These are phyloP conservation scores for Boletus edulis DNA, from an alignment of 768 basidiomycete species.

Conservation along the genomic window DNA sequence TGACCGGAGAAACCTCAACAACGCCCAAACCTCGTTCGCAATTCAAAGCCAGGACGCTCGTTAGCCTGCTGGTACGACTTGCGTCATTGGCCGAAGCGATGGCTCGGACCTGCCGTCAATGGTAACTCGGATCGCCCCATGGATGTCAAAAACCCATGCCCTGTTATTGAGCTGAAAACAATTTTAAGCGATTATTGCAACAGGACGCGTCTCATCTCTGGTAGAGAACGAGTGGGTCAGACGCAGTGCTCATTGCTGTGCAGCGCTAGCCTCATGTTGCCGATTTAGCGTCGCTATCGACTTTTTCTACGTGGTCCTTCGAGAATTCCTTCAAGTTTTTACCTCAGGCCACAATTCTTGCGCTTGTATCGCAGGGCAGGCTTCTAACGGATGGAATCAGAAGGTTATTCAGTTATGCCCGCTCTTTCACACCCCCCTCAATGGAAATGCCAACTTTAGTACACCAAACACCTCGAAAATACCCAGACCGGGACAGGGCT, in stretches of 20 bases:
- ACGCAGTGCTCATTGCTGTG: conserved; percentile 20
- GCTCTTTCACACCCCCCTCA: neutral
- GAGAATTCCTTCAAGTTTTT: conserved; percentile 6
- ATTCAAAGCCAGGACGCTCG: conserved; percentile 26
- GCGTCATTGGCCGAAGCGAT: conserved; percentile 11
- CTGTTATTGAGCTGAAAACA: conserved; percentile 13
- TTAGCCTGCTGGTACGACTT: conserved; percentile 16
- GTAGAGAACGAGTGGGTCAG: conserved; percentile 15
- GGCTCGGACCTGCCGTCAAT: conserved; percentile 16
- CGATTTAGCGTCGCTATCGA: conserved; percentile 8
- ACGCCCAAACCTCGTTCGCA: conserved; percentile 29
- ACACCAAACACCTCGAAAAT: conserved; percentile 1
- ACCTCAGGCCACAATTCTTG: conserved; percentile 2
- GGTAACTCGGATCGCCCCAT: conserved; percentile 11
- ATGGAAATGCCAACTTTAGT: conserved; percentile 2
- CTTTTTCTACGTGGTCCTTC: conserved; percentile 7
- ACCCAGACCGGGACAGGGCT: conserved; percentile 6
- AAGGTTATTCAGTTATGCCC: conserved; percentile 3
- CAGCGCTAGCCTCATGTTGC: conserved; percentile 3
- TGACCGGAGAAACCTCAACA: conserved; percentile 21
- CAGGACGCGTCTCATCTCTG: conserved; percentile 5
- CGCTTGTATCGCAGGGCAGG: neutral
- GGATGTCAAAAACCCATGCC: conserved; percentile 11
- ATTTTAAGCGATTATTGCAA: conserved; percentile 16
- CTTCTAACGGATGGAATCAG: conserved; percentile 17